phyloP scores from a whole-genome alignment of 257 asterid genomes.

The Solanum piurae region DNA sequence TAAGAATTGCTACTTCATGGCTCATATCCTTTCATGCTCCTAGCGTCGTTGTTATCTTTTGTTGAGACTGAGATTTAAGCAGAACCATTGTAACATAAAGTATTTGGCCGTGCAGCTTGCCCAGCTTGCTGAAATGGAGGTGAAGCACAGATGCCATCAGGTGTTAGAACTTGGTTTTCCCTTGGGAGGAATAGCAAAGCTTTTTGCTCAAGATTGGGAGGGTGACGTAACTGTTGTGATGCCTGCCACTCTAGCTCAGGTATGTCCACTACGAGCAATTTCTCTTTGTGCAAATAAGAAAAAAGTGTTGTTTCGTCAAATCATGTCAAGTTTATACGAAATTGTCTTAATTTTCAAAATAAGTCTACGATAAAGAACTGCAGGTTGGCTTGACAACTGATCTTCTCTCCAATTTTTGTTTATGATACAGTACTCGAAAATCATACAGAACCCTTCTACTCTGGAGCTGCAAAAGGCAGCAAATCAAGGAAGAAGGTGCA shows the following conservation, averaged over 20 bases:
- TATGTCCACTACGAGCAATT: background rate
- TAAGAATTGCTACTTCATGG: background rate
- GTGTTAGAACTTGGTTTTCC: constrained; percentile 78
- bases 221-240: constrained; percentile 77
- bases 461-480: constrained; percentile 71
- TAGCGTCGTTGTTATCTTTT: background rate
- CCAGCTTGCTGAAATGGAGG: constrained; percentile 69
- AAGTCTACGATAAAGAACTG: background rate
- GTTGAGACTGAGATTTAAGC: background rate
- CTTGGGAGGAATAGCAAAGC: constrained; percentile 58
- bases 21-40: background rate
- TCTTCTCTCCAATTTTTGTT: background rate
- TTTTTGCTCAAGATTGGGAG: constrained; percentile 87
- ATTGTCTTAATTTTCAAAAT: background rate
- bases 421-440: constrained; percentile 49
- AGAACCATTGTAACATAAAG: background rate
- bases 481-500: constrained; percentile 72
- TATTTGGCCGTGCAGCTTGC: constrained; percentile 41
- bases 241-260: constrained; percentile 89
- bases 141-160: constrained; percentile 74
- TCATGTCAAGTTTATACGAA: background rate
- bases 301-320: background rate
- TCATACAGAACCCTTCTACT: constrained; percentile 66
- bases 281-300: background rate
- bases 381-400: background rate